Evolutionary conservation across 2,329 filamentous ascomycete genomes (phyloP).

Genomic region (Annulohypoxylon truncatum): DNA sequence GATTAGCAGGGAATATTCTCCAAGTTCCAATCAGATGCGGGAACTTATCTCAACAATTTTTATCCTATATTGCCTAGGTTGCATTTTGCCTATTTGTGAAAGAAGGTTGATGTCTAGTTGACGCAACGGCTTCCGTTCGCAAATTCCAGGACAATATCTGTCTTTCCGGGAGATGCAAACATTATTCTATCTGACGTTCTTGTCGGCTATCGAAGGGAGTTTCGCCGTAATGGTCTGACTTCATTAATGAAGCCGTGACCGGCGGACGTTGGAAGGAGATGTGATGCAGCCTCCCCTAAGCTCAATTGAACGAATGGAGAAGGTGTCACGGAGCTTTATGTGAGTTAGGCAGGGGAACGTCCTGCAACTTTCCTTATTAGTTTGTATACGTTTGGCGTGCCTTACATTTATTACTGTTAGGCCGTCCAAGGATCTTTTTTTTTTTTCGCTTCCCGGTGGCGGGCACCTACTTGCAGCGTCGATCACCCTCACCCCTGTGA

Average conservation of each 20-base stretch:
- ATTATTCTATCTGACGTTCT: conserved; percentile 12
- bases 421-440: conserved; percentile 6
- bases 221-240: conserved; percentile 21
- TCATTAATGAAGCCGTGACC: conserved; percentile 21
- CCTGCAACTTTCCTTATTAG: conserved; percentile 32
- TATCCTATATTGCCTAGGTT: conserved; percentile 39
- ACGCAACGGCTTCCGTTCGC: conserved; percentile 9
- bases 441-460: conserved; percentile 25
- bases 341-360: conserved; percentile 15
- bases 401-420: conserved; percentile 34
- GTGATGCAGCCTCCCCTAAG: conserved; percentile 23
- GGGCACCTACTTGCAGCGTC: conserved; percentile 27
- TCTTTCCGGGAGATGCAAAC: conserved; percentile 19
- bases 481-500: conserved; percentile 12
- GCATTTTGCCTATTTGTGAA: conserved; percentile 41
- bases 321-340: conserved; percentile 31
- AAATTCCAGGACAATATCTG: neutral
- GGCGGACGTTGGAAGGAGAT: conserved; percentile 10
- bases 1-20: conserved; percentile 24
- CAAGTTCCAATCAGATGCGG: conserved; percentile 32
- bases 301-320: conserved; percentile 27
- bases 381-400: conserved; percentile 24
- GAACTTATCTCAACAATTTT: conserved; percentile 27
- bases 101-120: conserved; percentile 21
- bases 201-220: conserved; percentile 8